Evolutionary conservation across 805 yeast genomes (phyloP).

Genomic region (Metschnikowia noctiluminum): DNA sequence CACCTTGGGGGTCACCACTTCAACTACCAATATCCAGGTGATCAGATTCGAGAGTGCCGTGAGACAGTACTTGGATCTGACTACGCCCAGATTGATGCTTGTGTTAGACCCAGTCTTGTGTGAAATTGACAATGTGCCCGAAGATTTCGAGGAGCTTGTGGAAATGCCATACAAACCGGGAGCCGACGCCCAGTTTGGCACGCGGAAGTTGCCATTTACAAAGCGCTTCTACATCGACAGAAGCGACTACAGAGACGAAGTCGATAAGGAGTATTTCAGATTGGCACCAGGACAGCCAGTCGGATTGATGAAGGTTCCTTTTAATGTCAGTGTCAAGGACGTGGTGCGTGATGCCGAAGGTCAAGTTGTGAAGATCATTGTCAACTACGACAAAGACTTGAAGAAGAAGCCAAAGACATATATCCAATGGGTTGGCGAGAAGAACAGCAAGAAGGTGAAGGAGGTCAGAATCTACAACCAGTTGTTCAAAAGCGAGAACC

Average conservation of each 20-base stretch:
- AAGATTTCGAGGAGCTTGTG: slow-evolving; percentile 65
- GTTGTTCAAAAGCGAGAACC: slow-evolving; percentile 88
- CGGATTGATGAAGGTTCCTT: slow-evolving; percentile 89
- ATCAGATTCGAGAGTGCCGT: slow-evolving; percentile 86
- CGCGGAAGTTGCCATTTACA: slow-evolving; percentile 67
- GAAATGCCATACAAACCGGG: slow-evolving; percentile 92
- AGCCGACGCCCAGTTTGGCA: slow-evolving; percentile 50
- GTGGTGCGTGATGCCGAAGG: slow-evolving; percentile 65
- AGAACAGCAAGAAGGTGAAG: slow-evolving; percentile 51
- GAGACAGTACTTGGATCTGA: slow-evolving; percentile 80
- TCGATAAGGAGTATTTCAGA: slow-evolving; percentile 77
- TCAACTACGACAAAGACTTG: slow-evolving; percentile 63
- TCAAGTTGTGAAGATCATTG: slow-evolving; percentile 65
- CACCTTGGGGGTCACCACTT: slow-evolving; percentile 94
- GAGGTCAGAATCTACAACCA: slow-evolving; percentile 88
- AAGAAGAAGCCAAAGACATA: slow-evolving; percentile 87
- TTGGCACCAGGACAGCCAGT: slow-evolving; percentile 93
- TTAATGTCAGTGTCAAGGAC: slow-evolving; percentile 67
- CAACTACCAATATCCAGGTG: slow-evolving; percentile 87
- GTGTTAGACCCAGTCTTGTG: slow-evolving; percentile 83
- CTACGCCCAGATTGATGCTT: slow-evolving; percentile 94
- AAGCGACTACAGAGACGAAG: slow-evolving; percentile 68
- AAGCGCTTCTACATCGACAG: slow-evolving; percentile 82
- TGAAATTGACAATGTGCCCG: slow-evolving; percentile 75
- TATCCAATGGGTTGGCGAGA: slow-evolving; percentile 93